Base-by-base conservation (phyloP, 2,329 filamentous ascomycete species). In the Neoascochyta sp. region DNA sequence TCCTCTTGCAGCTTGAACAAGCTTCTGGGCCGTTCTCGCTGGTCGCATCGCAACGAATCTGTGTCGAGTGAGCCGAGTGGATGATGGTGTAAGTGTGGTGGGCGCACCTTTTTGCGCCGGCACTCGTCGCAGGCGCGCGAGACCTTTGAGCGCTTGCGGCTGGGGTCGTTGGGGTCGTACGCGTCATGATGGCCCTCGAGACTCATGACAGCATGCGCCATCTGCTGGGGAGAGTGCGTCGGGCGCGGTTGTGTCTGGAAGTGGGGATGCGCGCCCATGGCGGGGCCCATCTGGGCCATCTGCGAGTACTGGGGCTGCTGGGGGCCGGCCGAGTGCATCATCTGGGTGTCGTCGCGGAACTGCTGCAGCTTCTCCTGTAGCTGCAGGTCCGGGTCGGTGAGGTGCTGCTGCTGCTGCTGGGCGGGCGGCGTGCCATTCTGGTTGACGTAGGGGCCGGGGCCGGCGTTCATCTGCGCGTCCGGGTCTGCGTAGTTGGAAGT, bases 61-160 rank as follows among this genome's bases (percentile, higher is more conserved):
- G 35, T 12, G 12, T 5, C 7, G 16, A 9, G 29, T 58, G 13
- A 57, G 45, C 44, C 30, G 23, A 27, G 25, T 12, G n/a, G 16
- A 3, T 22, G 17, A 14, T 15, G 12, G 18, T 11, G 15, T 19
- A 14, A 14, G 23, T 10, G 24, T 16, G 10, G n/a, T 20, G 26
- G 4, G 29, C 47, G 14, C 28, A 64, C 62, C 56, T 65, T 65
- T 43, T 65, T 65, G 16, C 62, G 49, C 27, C 62, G 52, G 34
- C 62, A 65, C 39, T 64, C 61, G 34, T 65, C 62, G 42, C 62
- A 65, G 7, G 62, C 62, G 29, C 62, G 59, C 8, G 62, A 64
- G n/a, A 64, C 61, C 42, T 65, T 64, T 17, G 60, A 64, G 12
- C 60, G 55, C 41, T 62, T 62, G 27, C 58, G 46, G 22, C 49